Evolutionary conservation across 2,329 filamentous ascomycete genomes (phyloP).

Genomic region (Pseudogymnoascus sp.): DNA sequence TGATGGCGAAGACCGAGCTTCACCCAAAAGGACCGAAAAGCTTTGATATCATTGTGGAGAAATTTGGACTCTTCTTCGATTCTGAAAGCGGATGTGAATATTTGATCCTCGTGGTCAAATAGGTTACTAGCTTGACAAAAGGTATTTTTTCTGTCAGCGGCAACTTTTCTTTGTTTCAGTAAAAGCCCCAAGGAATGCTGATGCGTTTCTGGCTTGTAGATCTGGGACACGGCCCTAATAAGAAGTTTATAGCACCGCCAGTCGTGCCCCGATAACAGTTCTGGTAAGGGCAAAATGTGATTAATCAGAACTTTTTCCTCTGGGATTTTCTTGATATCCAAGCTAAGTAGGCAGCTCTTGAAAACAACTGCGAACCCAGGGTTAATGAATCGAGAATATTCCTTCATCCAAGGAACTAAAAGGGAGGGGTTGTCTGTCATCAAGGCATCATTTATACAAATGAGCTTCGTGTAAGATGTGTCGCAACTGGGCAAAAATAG

Average conservation of each 20-base stretch:
- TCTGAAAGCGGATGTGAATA: constrained; percentile 26
- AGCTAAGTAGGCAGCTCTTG: constrained; percentile 12
- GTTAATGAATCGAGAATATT: constrained; percentile 18
- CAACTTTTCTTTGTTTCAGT: constrained; percentile 14
- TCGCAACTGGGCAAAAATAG: constrained; percentile 19
- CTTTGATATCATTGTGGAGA: constrained; percentile 18
- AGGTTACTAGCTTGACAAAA: constrained; percentile 18
- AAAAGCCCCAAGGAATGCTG: not conserved
- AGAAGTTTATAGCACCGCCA: not conserved
- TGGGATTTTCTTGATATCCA: constrained; percentile 14
- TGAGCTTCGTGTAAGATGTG: not conserved
- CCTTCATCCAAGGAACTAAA: constrained; percentile 21
- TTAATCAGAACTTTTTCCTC: constrained; percentile 14
- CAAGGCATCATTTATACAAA: constrained; percentile 16
- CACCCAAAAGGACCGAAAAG: constrained; percentile 18
- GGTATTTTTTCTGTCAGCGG: constrained; percentile 18
- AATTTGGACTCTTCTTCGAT: constrained; percentile 18
- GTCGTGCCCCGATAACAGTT: not conserved
- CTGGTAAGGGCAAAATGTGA: constrained; percentile 16
- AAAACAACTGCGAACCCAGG: not conserved
- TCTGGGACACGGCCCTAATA: not conserved
- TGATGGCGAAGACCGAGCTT: constrained; percentile 18
- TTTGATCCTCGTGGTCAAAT: constrained; percentile 22
- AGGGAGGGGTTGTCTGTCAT: constrained; percentile 17
- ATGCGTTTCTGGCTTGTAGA: not conserved